phyloP scores from a whole-genome alignment of 257 asterid genomes.

The Solanum stenotomum region DNA sequence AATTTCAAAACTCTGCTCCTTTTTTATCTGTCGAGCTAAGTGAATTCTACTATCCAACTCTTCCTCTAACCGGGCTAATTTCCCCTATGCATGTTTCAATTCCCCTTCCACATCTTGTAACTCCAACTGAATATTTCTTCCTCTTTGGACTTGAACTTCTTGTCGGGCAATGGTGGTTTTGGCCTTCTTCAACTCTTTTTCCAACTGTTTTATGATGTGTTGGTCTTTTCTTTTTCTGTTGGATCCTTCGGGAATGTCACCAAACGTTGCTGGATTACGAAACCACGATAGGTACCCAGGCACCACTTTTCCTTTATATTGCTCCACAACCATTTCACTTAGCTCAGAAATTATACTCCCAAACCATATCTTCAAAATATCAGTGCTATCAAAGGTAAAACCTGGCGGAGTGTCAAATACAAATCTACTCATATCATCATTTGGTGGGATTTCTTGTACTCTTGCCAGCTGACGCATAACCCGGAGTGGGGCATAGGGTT shows the following conservation, averaged over 20 bases:
- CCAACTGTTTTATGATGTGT: not conserved
- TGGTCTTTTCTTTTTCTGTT: not conserved
- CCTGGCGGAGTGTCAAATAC: not conserved
- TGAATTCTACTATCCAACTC: not conserved
- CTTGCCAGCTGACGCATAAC: no score
- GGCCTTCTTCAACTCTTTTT: not conserved
- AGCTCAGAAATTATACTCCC: not conserved
- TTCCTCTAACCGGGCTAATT: not conserved
- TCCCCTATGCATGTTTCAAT: not conserved
- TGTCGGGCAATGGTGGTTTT: not conserved
- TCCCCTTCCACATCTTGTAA: not conserved
- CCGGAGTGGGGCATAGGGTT: no score
- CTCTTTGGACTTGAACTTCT: not conserved
- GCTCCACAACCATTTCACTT: not conserved
- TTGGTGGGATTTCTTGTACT: not conserved
- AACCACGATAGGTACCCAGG: not conserved
- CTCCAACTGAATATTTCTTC: not conserved
- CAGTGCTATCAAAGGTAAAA: not conserved
- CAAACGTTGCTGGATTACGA: not conserved
- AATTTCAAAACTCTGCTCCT: not conserved
- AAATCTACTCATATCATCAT: not conserved
- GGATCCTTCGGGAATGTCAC: not conserved
- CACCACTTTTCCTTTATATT: not conserved
- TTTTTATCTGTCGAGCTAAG: not conserved
- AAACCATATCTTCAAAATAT: not conserved